These are phyloP conservation scores for Cichorium intybus DNA, from an alignment of 140 eudicot species.

Conservation along the genomic window DNA sequence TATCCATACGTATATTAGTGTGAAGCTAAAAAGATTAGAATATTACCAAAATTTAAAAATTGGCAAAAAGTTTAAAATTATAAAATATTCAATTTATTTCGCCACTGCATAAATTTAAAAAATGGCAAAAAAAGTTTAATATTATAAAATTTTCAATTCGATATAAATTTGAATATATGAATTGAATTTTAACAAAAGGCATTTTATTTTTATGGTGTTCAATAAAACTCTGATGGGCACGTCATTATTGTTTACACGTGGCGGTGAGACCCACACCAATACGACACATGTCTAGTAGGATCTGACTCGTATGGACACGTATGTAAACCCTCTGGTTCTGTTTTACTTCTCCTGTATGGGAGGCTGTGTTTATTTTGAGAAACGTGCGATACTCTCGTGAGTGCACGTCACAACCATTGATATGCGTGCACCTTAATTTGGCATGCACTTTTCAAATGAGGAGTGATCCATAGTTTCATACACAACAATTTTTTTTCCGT, in stretches of 20 bases:
- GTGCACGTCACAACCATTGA: not conserved
- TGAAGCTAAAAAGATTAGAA: too few species aligned
- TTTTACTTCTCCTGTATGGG: not conserved
- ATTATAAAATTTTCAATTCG: too few species aligned
- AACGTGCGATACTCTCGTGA: conserved; percentile 9
- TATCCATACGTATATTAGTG: too few species aligned
- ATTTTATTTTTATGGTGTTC: not conserved
- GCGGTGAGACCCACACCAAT: conserved; percentile 7
- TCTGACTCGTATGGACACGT: conserved; percentile 39
- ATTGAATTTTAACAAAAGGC: too few species aligned
- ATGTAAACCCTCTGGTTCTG: not conserved
- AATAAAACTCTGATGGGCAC: not conserved
- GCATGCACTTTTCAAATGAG: not conserved
- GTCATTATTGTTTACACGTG: conserved; percentile 15
- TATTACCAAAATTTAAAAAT: too few species aligned
- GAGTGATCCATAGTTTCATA: too few species aligned
- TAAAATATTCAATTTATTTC: too few species aligned
- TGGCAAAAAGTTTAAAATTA: too few species aligned
- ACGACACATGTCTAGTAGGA: conserved; percentile 39
- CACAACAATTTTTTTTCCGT: too few species aligned
- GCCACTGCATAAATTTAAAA: too few species aligned
- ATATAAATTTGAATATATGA: too few species aligned
- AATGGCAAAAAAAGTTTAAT: too few species aligned
- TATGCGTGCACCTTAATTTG: not conserved
- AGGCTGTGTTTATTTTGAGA: conserved; percentile 8